phyloP scores from a whole-genome alignment of 2,329 filamentous ascomycete species.

The Colletotrichum sansevieriae region DNA sequence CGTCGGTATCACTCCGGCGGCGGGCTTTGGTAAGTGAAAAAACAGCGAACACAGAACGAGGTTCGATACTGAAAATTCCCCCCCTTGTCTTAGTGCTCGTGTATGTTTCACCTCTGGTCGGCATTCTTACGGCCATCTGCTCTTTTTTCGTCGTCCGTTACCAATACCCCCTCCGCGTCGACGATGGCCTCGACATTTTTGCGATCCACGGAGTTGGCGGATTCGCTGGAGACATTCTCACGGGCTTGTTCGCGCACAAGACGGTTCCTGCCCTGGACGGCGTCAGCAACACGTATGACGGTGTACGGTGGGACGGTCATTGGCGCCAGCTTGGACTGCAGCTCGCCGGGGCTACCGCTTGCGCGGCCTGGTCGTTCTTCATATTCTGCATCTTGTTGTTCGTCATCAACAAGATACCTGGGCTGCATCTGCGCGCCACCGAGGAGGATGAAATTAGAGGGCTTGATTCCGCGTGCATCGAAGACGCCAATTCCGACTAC shows the following conservation, averaged over 20 bases:
- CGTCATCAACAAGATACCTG: slow-evolving; percentile 69
- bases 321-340: slow-evolving; percentile 69
- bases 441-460: slow-evolving; percentile 68
- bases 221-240: slow-evolving; percentile 67
- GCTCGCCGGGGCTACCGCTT: slow-evolving; percentile 68
- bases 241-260: slow-evolving; percentile 67
- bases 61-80: background rate
- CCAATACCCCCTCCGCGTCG: slow-evolving; percentile 66
- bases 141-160: slow-evolving; percentile 62
- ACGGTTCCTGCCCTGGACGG: slow-evolving; percentile 66
- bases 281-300: slow-evolving; percentile 56
- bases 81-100: slow-evolving; percentile 54
- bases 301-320: slow-evolving; percentile 65
- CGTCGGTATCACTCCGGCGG: slow-evolving; percentile 87
- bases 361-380: slow-evolving; percentile 67
- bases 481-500: slow-evolving; percentile 42
- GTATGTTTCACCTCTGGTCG: slow-evolving; percentile 64
- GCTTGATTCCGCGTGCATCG: slow-evolving; percentile 57
- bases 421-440: slow-evolving; percentile 65
- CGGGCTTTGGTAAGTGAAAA: slow-evolving; percentile 66
- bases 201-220: slow-evolving; percentile 72
- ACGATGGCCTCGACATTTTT: slow-evolving; percentile 72
- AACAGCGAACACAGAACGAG: no score
- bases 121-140: slow-evolving; percentile 61
- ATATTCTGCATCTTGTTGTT: slow-evolving; percentile 66